Evolutionary conservation across 2,329 filamentous ascomycete species (phyloP).

Genomic region (Periconia digitata): DNA sequence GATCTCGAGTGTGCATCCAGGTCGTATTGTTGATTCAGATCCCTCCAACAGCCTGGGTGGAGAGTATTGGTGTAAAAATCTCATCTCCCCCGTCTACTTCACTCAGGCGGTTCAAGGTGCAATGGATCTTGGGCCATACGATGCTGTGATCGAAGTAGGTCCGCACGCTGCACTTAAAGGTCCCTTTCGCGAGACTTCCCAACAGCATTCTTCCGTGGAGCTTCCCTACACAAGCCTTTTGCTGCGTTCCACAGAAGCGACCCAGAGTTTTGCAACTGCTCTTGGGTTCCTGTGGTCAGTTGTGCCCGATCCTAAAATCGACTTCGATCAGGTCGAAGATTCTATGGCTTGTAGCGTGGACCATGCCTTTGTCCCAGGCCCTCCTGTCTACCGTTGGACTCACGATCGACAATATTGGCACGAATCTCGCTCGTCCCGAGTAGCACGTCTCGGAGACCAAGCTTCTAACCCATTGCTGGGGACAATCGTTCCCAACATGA

Average conservation of each 20-base stretch:
- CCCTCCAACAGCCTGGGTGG: too few species aligned
- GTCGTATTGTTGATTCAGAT: neutral
- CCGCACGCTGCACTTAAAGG: conserved; percentile 51
- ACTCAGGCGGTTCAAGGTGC: conserved; percentile 40
- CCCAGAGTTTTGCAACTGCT: conserved; percentile 18
- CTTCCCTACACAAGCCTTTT: conserved; percentile 22
- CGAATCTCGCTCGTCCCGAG: neutral
- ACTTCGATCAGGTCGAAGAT: conserved; percentile 19
- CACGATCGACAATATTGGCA: conserved; percentile 17
- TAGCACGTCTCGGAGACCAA: neutral
- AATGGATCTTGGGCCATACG: conserved; percentile 26
- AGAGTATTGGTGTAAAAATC: conserved; percentile 51
- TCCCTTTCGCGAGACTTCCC: conserved; percentile 37
- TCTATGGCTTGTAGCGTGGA: neutral
- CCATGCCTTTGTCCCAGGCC: conserved; percentile 7
- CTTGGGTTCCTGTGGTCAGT: conserved; percentile 18
- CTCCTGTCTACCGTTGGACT: conserved; percentile 32
- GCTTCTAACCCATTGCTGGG: conserved; percentile 7
- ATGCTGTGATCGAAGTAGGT: conserved; percentile 49
- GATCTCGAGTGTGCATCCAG: conserved; percentile 7
- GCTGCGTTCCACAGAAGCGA: conserved; percentile 23
- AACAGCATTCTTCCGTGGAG: conserved; percentile 12
- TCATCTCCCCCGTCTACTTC: conserved; percentile 50
- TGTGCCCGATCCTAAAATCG: conserved; percentile 12
- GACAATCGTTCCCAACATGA: neutral